Evolutionary conservation across 192 early-diverging fungal genomes (phyloP).

Genomic region (Jimgerdemannia flammicorona): DNA sequence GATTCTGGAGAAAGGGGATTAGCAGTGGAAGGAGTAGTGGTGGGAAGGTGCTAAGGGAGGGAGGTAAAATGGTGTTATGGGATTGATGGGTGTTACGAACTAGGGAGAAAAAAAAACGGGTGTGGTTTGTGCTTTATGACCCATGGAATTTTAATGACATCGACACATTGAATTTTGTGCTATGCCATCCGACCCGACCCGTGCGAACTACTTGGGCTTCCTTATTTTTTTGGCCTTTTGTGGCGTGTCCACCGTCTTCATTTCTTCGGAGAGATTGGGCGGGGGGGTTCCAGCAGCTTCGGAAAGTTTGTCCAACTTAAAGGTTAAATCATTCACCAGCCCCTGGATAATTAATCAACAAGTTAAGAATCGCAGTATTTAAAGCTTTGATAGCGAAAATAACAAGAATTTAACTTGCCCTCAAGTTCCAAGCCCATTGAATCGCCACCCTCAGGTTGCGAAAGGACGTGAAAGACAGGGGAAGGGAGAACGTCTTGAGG

Average conservation of each 20-base stretch:
- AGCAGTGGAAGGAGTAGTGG: too few relatives aligned
- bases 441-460: slow-evolving; percentile 11
- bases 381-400: too few relatives aligned
- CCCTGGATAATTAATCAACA: slow-evolving; percentile 6
- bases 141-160: neutral
- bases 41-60: too few relatives aligned
- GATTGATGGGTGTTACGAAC: neutral
- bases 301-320: neutral
- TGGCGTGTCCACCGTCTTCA: slow-evolving; percentile 2
- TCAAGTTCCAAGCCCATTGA: slow-evolving; percentile 18
- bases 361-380: too few relatives aligned
- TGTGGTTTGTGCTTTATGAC: neutral
- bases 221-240: slow-evolving; percentile 2
- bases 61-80: too few relatives aligned
- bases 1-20: too few relatives aligned
- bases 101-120: too few relatives aligned
- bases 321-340: neutral
- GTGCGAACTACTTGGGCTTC: neutral
- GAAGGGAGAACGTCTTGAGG: slow-evolving; percentile 14
- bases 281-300: slow-evolving; percentile 1
- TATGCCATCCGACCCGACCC: neutral
- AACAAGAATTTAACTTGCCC: slow-evolving; percentile 4
- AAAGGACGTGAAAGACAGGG: slow-evolving; percentile 10
- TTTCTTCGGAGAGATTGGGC: slow-evolving; percentile 6
- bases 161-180: neutral